Base-by-base conservation (phyloP, 352 stramenopile genomes). In the Pythium pyrilobum region DNA sequence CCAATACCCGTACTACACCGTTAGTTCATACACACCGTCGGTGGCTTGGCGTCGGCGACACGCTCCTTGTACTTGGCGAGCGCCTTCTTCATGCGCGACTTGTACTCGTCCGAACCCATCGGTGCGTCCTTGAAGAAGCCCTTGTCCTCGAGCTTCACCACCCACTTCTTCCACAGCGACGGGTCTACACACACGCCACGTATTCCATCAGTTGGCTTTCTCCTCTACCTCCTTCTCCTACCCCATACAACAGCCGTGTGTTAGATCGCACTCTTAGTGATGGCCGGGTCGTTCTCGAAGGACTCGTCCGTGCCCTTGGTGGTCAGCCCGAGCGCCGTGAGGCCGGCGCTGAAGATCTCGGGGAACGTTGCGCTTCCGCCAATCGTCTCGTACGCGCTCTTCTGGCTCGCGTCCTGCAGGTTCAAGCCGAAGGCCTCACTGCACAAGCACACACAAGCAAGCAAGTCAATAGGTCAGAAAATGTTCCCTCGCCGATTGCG, bases 1-100 rank as follows among this genome's bases (percentile, higher is more conserved):
- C n/a, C n/a, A n/a, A n/a, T n/a, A n/a, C n/a, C n/a, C n/a, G n/a
- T 34, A 39, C 4, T 39, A 6, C 34, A n/a, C 6, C 6, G 34
- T 39, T n/a, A 39, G 28, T 28, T 34, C 25, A 47, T 2, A 50
- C 66, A 20, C 43, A 80, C 71, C 31, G 59, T 50, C 23, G 69
- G 66, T 23, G 73, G 65, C 72, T 83, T 85, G 15, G 74, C 66
- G 39, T 89, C 80, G 25, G 78, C 78, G 48, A 94, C 90, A 49
- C 90, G 90, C 59, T 91, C 83, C 65, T 90, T 90, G 59, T 89
- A 94, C 62, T 94, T 94, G 59, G 59, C 69, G 52, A 94, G 57
- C 36, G 83, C 83, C 60, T 94, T 94, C 52, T 74, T 77, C 21
- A 73, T 76, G 39, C 79, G 71, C 15, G 51, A 64, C 25, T 67